Evolutionary conservation across 2,329 filamentous ascomycete genomes (phyloP).

Genomic region (Neurospora sp.): DNA sequence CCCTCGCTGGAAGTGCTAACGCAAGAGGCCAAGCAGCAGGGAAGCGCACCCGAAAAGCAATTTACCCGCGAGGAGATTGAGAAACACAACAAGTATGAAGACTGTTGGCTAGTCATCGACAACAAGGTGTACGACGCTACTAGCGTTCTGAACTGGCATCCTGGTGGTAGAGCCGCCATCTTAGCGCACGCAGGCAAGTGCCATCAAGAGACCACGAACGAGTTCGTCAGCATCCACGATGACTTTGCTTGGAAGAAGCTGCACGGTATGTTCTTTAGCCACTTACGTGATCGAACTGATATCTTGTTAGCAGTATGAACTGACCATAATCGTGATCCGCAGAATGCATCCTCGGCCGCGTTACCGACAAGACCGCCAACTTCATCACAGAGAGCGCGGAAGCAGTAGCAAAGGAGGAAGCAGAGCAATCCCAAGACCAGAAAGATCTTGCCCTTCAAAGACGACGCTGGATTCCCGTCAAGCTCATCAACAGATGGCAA

Average conservation of each 20-base stretch:
- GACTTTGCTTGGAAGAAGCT: conserved; percentile 40
- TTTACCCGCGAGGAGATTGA: conserved; percentile 45
- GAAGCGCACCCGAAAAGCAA: conserved; percentile 35
- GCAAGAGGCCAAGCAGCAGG: conserved; percentile 32
- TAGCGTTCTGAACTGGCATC: conserved; percentile 37
- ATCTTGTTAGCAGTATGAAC: not conserved
- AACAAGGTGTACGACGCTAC: conserved; percentile 42
- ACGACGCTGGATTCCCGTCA: conserved; percentile 37
- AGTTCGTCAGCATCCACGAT: conserved; percentile 42
- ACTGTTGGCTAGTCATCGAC: conserved; percentile 45
- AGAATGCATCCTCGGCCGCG: conserved; percentile 39
- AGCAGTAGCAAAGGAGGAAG: conserved; percentile 27
- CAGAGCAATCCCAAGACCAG: conserved; percentile 17
- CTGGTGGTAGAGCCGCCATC: conserved; percentile 37
- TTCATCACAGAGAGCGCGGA: conserved; percentile 36
- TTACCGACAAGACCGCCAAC: conserved; percentile 37
- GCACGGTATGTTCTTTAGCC: conserved; percentile 21
- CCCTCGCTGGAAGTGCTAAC: conserved; percentile 34
- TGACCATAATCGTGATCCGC: not conserved
- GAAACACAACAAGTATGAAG: conserved; percentile 35
- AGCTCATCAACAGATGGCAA: conserved; percentile 26
- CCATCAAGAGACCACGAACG: conserved; percentile 36
- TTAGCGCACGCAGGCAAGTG: conserved; percentile 39
- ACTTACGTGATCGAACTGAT: not conserved
- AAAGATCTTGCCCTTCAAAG: conserved; percentile 29